Evolutionary conservation across 306 rosid species (phyloP).

Genomic region (Clitoria ternatea): DNA sequence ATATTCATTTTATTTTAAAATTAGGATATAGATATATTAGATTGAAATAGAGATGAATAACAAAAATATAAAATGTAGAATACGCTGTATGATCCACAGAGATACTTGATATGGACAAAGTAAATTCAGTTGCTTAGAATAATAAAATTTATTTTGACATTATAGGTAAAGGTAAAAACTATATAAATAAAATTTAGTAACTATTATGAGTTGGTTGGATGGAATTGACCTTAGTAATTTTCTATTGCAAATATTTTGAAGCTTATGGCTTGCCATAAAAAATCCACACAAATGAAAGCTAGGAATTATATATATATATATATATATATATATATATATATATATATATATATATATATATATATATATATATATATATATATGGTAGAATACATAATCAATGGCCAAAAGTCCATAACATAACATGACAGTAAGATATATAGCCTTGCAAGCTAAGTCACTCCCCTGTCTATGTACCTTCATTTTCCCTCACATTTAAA

Average conservation of each 20-base stretch:
- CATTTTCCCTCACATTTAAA: neutral
- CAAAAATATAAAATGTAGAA: too few relatives aligned
- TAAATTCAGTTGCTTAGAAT: neutral
- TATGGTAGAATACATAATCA: too few relatives aligned
- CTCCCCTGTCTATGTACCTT: neutral
- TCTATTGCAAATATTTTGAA: neutral
- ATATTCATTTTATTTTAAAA: neutral
- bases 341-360: too few relatives aligned
- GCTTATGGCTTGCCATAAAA: neutral
- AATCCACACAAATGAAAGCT: neutral
- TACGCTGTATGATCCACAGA: too few relatives aligned
- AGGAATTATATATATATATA: neutral
- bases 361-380: too few relatives aligned
- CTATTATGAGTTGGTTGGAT: neutral
- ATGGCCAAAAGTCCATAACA: neutral
- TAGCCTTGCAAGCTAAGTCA: conserved; percentile 31
- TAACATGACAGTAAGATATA: neutral
- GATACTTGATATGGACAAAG: too few relatives aligned
- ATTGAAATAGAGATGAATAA: neutral
- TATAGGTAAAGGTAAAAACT: neutral
- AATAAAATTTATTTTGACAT: neutral
- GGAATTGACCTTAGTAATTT: neutral
- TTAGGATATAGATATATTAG: neutral
- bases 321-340: too few relatives aligned
- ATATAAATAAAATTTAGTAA: neutral